Evolutionary conservation across 495 filamentous ascomycete species (phyloP), one percentile per base, ranked within the genome.

Genomic region (Amphirosellinia nigrospora): DNA sequence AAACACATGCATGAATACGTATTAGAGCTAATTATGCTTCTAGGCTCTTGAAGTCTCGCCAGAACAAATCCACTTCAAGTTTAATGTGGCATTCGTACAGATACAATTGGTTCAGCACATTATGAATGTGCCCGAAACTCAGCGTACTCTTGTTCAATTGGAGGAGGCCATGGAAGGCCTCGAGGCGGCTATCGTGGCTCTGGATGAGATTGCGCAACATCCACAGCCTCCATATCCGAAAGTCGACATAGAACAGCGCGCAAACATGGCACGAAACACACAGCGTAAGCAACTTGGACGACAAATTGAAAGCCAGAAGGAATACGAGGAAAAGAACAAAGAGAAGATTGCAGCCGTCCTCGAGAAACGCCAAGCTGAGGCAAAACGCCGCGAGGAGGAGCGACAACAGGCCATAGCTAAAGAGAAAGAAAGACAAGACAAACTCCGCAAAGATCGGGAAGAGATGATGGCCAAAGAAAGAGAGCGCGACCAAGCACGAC

Each of bases 71-170:
- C 93, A 97, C 80, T 92, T 96, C 75, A 91, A 95, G 77, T 99
- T 99, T 87, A 99, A 99, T 78, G 92, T 99, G 19, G 96, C 96
- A 28, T 99, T 97, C 71, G 93, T 98, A 21, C 94, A 98, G 76
- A 94, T 97, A 70, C 94, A 97, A 78, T 88, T 98, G 62, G 94
- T 95, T 41, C 89, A 90, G 32, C 85, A 92, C 45, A 87, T 97
- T n/a, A 88, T 93, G 82, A 84, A 81, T 59, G 85, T 97, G 23
- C 83, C 85, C 32, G 91, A 97, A 69, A 85, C 85, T 0, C 92
- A 96, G 71, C 88, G 93, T 53, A 93, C 90, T 0, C 84, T 96
- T 0, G 86, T 85, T 58, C 93, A 98, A 67, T 88, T 97, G 26
- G 85, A 94, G 73, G 88, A 84, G 32, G 96, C 96, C 9, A 86